These are phyloP conservation scores for Beverwykella pulmonaria DNA, from an alignment of 495 filamentous ascomycete species.

Conservation along the genomic window DNA sequence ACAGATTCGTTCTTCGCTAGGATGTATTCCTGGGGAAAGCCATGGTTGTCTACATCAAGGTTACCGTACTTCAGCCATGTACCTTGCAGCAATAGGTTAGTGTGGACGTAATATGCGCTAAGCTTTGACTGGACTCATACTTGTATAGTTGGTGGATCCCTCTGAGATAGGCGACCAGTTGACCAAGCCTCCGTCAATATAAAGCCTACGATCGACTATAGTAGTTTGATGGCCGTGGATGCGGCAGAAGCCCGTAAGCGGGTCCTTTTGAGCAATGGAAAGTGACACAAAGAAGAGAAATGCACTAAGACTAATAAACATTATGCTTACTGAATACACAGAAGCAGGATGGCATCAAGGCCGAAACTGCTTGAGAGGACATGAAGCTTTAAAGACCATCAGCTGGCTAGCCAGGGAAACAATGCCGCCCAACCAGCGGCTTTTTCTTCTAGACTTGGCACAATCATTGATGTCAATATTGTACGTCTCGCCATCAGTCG, in stretches of 20 bases:
- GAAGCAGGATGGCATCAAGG: too few species aligned
- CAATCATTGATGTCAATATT: too few species aligned
- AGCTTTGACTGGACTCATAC: constrained; percentile 3
- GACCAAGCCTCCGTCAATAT: constrained; percentile 24
- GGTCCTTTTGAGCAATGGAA: constrained; percentile 14
- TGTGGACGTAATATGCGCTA: too few species aligned
- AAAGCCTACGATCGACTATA: constrained; percentile 20
- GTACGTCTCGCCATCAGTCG: too few species aligned
- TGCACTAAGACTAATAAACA: not conserved
- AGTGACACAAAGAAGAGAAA: constrained; percentile 1
- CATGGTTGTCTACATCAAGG: constrained; percentile 24
- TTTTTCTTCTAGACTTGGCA: too few species aligned
- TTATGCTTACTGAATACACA: too few species aligned
- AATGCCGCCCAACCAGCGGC: too few species aligned
- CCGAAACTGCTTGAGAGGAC: too few species aligned
- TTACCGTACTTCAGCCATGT: constrained; percentile 21
- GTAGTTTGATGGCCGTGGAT: constrained; percentile 22
- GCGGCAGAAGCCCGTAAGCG: constrained; percentile 25
- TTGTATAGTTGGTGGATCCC: constrained; percentile 20
- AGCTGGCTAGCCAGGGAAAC: too few species aligned
- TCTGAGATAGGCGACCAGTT: constrained; percentile 18
- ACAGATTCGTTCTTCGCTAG: constrained; percentile 54
- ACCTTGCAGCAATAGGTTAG: too few species aligned
- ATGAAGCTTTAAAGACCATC: too few species aligned
- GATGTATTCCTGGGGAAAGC: constrained; percentile 53